phyloP scores from a whole-genome alignment of 2,329 filamentous ascomycete species.

The Coleophoma crateriformis region DNA sequence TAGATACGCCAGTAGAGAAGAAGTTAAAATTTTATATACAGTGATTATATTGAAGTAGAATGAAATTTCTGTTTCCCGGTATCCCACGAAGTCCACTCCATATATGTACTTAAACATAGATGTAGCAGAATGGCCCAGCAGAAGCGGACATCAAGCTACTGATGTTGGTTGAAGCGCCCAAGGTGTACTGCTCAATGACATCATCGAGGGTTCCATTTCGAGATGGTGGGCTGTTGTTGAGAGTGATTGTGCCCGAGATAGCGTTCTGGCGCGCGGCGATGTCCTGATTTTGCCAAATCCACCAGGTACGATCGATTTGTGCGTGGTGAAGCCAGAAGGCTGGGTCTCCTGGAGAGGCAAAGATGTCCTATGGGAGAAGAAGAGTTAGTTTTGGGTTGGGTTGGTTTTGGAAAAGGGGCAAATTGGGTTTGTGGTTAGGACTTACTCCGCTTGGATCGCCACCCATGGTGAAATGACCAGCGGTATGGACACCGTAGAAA shows the following conservation, averaged over 20 bases:
- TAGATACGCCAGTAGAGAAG: too few species aligned
- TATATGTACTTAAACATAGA: conserved; percentile 28
- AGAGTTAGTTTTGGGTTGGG: neutral
- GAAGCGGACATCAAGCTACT: conserved; percentile 33
- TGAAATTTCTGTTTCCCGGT: too few species aligned
- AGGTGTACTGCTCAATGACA: conserved; percentile 22
- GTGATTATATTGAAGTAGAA: too few species aligned
- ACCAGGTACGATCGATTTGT: conserved; percentile 40
- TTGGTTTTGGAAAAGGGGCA: neutral
- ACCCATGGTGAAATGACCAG: conserved; percentile 35
- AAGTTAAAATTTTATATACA: too few species aligned
- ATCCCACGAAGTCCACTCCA: too few species aligned
- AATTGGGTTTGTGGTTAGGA: neutral
- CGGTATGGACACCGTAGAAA: conserved; percentile 32
- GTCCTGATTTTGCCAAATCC: conserved; percentile 43
- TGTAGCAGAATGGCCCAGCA: conserved; percentile 37
- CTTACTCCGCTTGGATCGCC: conserved; percentile 37
- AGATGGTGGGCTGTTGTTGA: conserved; percentile 34
- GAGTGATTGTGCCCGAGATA: conserved; percentile 33
- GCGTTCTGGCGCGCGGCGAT: conserved; percentile 23
- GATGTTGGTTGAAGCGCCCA: conserved; percentile 22
- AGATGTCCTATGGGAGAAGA: conserved; percentile 28
- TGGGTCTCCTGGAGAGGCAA: conserved; percentile 38
- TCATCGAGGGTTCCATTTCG: conserved; percentile 37
- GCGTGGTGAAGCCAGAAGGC: conserved; percentile 41